A percentile compares a stretch with the other conserved stretches of the same genome.
Conservation (phyloP, 257 asterid genomes). For the Solanum piurae region DNA sequence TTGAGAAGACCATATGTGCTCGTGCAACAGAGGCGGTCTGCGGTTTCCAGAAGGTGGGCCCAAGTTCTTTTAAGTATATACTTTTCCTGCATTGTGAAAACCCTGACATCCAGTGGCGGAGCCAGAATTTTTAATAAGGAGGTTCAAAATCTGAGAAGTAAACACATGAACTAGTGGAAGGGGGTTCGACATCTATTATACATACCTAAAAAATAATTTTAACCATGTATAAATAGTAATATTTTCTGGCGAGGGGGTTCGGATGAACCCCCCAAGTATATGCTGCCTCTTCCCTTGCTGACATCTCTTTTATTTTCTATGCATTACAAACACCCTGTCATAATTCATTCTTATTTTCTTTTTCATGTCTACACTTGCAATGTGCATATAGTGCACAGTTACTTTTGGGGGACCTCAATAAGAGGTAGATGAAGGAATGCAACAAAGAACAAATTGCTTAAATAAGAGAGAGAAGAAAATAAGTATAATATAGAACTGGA, state of each 20-base stretch:
- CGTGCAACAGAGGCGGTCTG: conserved; percentile 45
- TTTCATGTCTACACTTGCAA: neutral
- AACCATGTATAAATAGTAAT: no score
- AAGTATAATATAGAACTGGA: neutral
- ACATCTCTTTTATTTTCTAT: neutral
- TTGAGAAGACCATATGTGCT: conserved; percentile 27
- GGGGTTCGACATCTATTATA: no score
- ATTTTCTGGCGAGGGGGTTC: no score
- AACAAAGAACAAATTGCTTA: neutral
- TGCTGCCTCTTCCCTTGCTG: no score
- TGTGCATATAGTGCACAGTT: neutral
- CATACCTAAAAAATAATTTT: no score
- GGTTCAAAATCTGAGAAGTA: no score
- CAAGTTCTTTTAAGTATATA: neutral
- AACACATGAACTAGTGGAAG: no score
- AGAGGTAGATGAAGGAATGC: neutral
- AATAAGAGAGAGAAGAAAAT: neutral
- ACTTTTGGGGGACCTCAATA: neutral
- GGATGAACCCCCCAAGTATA: no score
- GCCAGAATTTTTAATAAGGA: no score
- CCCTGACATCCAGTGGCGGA: neutral
- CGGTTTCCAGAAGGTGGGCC: conserved; percentile 49
- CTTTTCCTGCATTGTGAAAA: neutral
- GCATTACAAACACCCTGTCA: neutral
- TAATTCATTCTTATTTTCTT: neutral